These are phyloP conservation scores for Alternaria rosae DNA, from an alignment of 2,329 filamentous ascomycete species.

Conservation along the genomic window DNA sequence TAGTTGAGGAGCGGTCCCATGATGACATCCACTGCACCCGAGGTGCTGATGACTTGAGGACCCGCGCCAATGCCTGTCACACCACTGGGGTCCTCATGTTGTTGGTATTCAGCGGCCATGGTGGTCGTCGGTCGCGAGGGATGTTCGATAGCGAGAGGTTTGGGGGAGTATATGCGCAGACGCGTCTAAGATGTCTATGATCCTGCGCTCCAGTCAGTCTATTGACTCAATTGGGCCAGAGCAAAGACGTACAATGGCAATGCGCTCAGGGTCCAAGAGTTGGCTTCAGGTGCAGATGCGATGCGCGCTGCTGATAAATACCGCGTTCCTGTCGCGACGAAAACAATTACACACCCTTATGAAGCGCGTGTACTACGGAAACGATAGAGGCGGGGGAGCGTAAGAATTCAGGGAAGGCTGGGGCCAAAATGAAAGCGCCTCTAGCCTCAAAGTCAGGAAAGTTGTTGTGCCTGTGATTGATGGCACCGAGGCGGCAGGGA, in stretches of 20 bases:
- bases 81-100: conserved; percentile 34
- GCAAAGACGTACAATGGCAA: conserved; percentile 20
- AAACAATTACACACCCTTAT: neutral
- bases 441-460: conserved; percentile 14
- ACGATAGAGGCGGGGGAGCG: neutral
- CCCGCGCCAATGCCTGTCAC: conserved; percentile 51
- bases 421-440: conserved; percentile 9
- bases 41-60: conserved; percentile 54
- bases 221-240: conserved; percentile 9
- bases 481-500: conserved; percentile 21
- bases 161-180: neutral
- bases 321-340: conserved; percentile 6
- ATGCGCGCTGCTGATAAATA: conserved; percentile 5
- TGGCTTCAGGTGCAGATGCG: conserved; percentile 9
- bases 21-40: conserved; percentile 62
- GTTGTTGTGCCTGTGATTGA: conserved; percentile 24
- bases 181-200: conserved; percentile 10
- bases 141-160: neutral
- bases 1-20: conserved; percentile 82
- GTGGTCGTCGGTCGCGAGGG: neutral
- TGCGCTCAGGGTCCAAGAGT: conserved; percentile 19
- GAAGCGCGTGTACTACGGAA: neutral
- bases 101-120: conserved; percentile 8
- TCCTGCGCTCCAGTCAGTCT: conserved; percentile 17
- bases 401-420: conserved; percentile 5